Evolutionary conservation across 1,139 yeast species (phyloP), one percentile per base, ranked within the genome.

Genomic region (Suhomyces coccinellae): DNA sequence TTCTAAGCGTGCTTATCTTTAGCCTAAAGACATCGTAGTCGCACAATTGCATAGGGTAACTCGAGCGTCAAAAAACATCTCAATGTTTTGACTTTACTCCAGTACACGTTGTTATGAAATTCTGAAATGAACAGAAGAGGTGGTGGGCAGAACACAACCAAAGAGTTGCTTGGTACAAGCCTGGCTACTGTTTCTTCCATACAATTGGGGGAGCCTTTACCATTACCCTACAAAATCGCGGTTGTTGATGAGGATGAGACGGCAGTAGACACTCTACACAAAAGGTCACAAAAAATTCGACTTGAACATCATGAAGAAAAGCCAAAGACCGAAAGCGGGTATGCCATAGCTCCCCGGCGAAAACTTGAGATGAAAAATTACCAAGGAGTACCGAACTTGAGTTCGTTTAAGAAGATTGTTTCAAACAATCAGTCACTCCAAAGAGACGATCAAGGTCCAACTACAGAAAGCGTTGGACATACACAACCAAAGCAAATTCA

Each of bases 201-300:
- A 6, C 32, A 45, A 17, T 36, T 67, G 33, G 74, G 75, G 1
- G 71, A 67, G 4, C 75, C 75, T 1, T 58, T 69, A 42, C 75
- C 75, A 3, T 53, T 69, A 33, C 69, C 71, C 7, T 69, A 69
- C 48, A 57, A 59, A 32, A 52, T 54, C 12, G 13, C 46, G 33
- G 33, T 17, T 14, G 36, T 31, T 15, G 57, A 53, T 22, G 58
- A 57, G 10, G 57, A 55, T 40, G 56, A 50, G 20, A 54, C 56
- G 3, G 58, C 54, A 13, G 59, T 58, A 7, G 60, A 56, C 6
- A 43, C 50, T 3, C 36, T 46, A 14, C 26, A 33, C 29, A 48
- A 47, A 34, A 43, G 40, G 26, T 33, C 50, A 38, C 50, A 39
- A 26, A 46, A 35, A 38, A 45, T 41, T 29, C 45, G 43, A 32